Conservation (phyloP, 1,284 basidiomycete genomes). For the Termitomyces sp. region DNA sequence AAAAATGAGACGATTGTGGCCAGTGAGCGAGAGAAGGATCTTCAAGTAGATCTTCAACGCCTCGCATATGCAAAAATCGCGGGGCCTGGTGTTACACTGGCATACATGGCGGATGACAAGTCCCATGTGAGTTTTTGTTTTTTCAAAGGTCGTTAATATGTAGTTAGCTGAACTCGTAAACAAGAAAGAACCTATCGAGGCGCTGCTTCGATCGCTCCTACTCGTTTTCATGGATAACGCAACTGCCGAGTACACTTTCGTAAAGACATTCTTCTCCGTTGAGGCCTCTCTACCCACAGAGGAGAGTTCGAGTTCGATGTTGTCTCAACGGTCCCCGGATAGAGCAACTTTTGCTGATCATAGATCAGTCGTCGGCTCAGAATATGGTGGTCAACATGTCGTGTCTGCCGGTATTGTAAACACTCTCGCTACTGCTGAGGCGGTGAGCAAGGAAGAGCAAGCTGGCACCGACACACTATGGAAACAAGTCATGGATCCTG, state of each 20-base stretch:
- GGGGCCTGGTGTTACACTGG: conserved; percentile 73
- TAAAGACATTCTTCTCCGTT: conserved; percentile 74
- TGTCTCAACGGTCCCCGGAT: conserved; percentile 40
- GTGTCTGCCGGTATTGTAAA: conserved; percentile 25
- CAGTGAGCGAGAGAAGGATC: conserved; percentile 36
- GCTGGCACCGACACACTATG: conserved; percentile 60
- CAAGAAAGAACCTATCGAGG: conserved; percentile 82
- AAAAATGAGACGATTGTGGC: conserved; percentile 57
- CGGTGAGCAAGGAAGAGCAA: conserved; percentile 54
- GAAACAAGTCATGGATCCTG: conserved; percentile 90
- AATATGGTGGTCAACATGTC: conserved; percentile 30
- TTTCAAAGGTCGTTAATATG: background rate
- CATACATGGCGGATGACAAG: conserved; percentile 85
- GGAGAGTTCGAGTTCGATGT: conserved; percentile 32
- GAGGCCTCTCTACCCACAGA: conserved; percentile 25
- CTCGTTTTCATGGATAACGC: conserved; percentile 93
- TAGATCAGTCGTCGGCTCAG: conserved; percentile 40
- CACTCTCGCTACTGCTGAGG: conserved; percentile 27
- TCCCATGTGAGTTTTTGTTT: conserved; percentile 55
- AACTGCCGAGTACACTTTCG: conserved; percentile 84
- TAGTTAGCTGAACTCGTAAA: conserved; percentile 10
- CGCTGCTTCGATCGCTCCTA: conserved; percentile 76
- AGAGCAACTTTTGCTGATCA: conserved; percentile 31
- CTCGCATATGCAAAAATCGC: conserved; percentile 69
- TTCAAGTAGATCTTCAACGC: conserved; percentile 47